These are phyloP conservation scores for Neoboletus brunneissimus DNA, from an alignment of 768 basidiomycete genomes.

Conservation along the genomic window DNA sequence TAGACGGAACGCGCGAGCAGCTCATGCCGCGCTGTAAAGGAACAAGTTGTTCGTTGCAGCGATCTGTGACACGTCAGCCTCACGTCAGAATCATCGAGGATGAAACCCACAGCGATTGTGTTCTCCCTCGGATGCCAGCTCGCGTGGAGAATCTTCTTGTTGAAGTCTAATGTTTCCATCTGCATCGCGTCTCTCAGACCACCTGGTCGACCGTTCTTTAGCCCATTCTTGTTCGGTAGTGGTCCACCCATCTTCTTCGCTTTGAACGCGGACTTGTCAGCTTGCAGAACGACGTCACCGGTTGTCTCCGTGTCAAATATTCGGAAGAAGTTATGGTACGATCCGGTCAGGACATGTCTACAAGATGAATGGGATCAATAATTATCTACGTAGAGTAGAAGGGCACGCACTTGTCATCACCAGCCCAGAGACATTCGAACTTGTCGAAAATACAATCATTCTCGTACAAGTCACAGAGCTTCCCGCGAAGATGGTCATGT, in stretches of 20 bases:
- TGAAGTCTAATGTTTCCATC: constrained; percentile 83
- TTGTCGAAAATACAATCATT: constrained; percentile 99
- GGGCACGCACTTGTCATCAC: constrained; percentile 82
- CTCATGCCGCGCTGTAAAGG: constrained; percentile 41
- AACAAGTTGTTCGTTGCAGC: constrained; percentile 68
- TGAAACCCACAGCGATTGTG: constrained; percentile 83
- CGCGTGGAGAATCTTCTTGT: constrained; percentile 95
- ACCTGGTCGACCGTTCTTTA: constrained; percentile 77
- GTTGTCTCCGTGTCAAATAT: constrained; percentile 92
- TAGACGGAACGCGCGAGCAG: background rate
- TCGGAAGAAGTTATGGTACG: constrained; percentile 99
- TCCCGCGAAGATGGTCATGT: constrained; percentile 95
- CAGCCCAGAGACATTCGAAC: constrained; percentile 98
- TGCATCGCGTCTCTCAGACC: constrained; percentile 82
- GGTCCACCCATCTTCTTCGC: constrained; percentile 97
- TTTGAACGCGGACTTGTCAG: constrained; percentile 99
- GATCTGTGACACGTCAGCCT: constrained; percentile 51
- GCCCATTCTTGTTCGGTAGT: constrained; percentile 61
- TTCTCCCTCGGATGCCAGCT: constrained; percentile 99
- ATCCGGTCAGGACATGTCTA: constrained; percentile 97
- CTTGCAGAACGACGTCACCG: constrained; percentile 91
- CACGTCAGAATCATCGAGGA: background rate
- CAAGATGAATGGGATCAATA: constrained; percentile 1
- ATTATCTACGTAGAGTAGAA: constrained; percentile 10
- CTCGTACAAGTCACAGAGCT: constrained; percentile 98